Evolutionary conservation across 2,329 filamentous ascomycete genomes (phyloP).

Genomic region (Fusarium duplospermum): DNA sequence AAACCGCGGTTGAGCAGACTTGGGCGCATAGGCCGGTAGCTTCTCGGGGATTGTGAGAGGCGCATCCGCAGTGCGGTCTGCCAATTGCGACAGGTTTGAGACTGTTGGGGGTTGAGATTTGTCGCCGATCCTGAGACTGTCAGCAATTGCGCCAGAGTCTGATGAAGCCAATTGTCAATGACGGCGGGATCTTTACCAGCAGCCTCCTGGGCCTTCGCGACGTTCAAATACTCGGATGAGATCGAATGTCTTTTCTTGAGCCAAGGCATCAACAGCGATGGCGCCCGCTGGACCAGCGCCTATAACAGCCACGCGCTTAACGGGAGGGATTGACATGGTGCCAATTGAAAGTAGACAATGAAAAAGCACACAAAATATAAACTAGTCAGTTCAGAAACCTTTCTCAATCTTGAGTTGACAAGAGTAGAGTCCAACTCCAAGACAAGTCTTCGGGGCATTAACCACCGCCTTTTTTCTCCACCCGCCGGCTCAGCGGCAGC

Average conservation of each 20-base stretch:
- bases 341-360: not conserved
- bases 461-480: slow-evolving; percentile 29
- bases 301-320: slow-evolving; percentile 66
- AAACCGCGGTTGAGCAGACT: slow-evolving; percentile 59
- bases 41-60: slow-evolving; percentile 58
- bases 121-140: slow-evolving; percentile 56
- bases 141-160: not conserved
- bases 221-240: slow-evolving; percentile 71
- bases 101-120: slow-evolving; percentile 52
- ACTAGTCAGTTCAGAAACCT: not conserved
- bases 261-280: slow-evolving; percentile 70
- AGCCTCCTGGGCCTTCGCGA: slow-evolving; percentile 68
- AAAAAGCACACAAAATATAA: not conserved
- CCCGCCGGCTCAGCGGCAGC: slow-evolving; percentile 12
- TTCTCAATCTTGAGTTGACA: not conserved
- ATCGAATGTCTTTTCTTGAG: slow-evolving; percentile 68
- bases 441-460: slow-evolving; percentile 15
- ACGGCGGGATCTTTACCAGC: slow-evolving; percentile 60
- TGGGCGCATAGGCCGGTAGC: slow-evolving; percentile 60
- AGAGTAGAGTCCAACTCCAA: slow-evolving; percentile 1
- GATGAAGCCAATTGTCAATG: not conserved
- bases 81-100: slow-evolving; percentile 59
- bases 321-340: slow-evolving; percentile 17
- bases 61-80: slow-evolving; percentile 61
- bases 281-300: slow-evolving; percentile 71